Percentiles rank a stretch among this genome's conserved stretches.
Evolutionary conservation across 148 eudicot species (phyloP).

Genomic region (Fallopia convolvulus): DNA sequence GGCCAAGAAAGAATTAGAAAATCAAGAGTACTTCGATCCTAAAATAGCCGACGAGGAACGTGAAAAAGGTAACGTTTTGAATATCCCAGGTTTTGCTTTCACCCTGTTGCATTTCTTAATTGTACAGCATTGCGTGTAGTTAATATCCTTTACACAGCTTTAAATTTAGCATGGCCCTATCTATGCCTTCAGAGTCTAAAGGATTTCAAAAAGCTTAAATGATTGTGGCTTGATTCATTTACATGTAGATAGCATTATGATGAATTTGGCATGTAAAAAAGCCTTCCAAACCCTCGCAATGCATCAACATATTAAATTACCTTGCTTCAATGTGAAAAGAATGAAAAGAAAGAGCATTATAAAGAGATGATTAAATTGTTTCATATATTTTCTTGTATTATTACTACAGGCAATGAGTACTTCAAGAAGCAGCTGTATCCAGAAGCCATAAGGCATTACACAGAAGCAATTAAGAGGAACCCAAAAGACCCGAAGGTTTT

Average conservation of each 20-base stretch:
- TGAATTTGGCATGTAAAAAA: not conserved
- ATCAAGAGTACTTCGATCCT: constrained; percentile 85
- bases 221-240: not conserved
- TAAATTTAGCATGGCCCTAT: not conserved
- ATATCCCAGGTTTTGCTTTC: not conserved
- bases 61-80: constrained; percentile 62
- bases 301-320: not conserved
- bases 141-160: not conserved
- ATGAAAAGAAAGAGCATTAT: not conserved
- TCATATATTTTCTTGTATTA: not conserved
- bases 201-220: too few species aligned
- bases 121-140: not conserved
- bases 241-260: not conserved
- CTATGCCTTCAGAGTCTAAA: not conserved
- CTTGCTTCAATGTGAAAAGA: not conserved
- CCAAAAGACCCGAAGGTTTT: constrained; percentile 72
- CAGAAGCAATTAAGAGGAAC: constrained; percentile 79
- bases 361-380: not conserved
- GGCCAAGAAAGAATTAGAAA: constrained; percentile 90
- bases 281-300: not conserved
- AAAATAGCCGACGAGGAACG: constrained; percentile 87
- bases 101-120: not conserved
- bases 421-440: constrained; percentile 86
- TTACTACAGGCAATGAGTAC: constrained; percentile 60
- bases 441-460: constrained; percentile 81